These are phyloP conservation scores for Tuctoria greenei DNA, from an alignment of 176 grass and related monocot species.

Conservation along the genomic window DNA sequence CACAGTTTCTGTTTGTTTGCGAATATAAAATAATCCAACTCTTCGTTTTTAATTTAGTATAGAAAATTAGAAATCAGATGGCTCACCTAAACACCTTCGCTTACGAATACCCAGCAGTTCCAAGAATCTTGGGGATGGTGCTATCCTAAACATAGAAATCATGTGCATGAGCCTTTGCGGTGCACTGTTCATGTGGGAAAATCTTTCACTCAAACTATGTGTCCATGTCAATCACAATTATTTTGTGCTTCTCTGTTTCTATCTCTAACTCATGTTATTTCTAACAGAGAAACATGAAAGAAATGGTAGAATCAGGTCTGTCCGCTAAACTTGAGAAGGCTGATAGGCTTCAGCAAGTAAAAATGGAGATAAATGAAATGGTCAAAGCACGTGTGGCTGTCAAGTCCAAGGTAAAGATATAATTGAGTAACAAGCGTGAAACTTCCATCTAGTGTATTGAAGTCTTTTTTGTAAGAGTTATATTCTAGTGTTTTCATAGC, in stretches of 20 bases:
- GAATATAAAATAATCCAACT: not conserved
- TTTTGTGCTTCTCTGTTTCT: constrained; percentile 10
- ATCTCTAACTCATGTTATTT: constrained; percentile 32
- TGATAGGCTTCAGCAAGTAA: constrained; percentile 75
- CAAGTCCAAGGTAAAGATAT: constrained; percentile 68
- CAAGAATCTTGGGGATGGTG: not conserved
- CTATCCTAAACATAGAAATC: not conserved
- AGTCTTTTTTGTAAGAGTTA: not conserved
- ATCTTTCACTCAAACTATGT: constrained; percentile 25
- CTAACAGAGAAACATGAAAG: constrained; percentile 91
- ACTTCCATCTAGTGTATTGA: constrained; percentile 19
- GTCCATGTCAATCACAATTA: not conserved
- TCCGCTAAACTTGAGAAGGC: constrained; percentile 94
- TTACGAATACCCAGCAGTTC: not conserved
- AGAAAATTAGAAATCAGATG: not conserved
- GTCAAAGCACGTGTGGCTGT: constrained; percentile 61
- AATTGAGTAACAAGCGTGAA: constrained; percentile 11
- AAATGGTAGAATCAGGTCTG: constrained; percentile 90
- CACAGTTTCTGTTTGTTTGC: not conserved
- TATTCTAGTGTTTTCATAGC: too few species aligned
- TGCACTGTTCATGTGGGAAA: constrained; percentile 13
- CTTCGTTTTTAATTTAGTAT: not conserved
- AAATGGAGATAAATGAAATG: constrained; percentile 91
- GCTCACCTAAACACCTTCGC: not conserved
- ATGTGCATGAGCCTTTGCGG: constrained; percentile 31